These are phyloP conservation scores for Russula griseocarnosa DNA, from an alignment of 768 basidiomycete genomes.

Conservation along the genomic window DNA sequence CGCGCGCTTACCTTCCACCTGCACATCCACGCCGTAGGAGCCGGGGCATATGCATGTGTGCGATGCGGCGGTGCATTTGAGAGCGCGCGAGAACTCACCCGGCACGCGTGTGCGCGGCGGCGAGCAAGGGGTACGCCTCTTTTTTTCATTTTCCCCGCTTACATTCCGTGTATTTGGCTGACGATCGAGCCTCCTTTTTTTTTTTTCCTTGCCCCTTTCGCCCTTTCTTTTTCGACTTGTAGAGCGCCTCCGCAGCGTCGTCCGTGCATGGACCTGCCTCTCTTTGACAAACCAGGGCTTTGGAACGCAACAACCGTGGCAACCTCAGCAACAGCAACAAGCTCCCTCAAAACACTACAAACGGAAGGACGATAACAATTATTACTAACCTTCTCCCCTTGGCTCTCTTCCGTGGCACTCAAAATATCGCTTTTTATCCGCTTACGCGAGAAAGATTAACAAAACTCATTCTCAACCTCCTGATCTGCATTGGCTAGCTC, in stretches of 20 bases:
- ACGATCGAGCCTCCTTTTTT: not conserved
- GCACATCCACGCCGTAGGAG: constrained; percentile 25
- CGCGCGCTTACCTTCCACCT: constrained; percentile 26
- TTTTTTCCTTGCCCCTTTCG: not conserved
- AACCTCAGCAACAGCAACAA: not conserved
- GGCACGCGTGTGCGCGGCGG: constrained; percentile 22
- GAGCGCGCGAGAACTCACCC: constrained; percentile 20
- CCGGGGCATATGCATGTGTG: constrained; percentile 14
- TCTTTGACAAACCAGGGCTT: constrained; percentile 3
- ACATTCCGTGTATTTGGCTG: not conserved
- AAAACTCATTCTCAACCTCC: constrained; percentile 1
- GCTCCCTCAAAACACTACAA: not conserved
- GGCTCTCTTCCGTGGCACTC: not conserved
- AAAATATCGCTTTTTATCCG: not conserved
- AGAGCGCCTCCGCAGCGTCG: constrained; percentile 19
- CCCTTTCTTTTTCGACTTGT: not conserved
- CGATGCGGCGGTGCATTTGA: constrained; percentile 24
- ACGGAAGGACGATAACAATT: constrained; percentile 9
- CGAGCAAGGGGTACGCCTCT: constrained; percentile 22
- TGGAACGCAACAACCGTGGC: constrained; percentile 3
- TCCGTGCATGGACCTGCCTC: constrained; percentile 23
- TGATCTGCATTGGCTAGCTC: constrained; percentile 7
- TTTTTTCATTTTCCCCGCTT: not conserved
- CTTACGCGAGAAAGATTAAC: constrained; percentile 2
- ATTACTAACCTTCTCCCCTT: constrained; percentile 3